Conservation (phyloP, 208 protist species). For the Leishmania guyanensis region DNA sequence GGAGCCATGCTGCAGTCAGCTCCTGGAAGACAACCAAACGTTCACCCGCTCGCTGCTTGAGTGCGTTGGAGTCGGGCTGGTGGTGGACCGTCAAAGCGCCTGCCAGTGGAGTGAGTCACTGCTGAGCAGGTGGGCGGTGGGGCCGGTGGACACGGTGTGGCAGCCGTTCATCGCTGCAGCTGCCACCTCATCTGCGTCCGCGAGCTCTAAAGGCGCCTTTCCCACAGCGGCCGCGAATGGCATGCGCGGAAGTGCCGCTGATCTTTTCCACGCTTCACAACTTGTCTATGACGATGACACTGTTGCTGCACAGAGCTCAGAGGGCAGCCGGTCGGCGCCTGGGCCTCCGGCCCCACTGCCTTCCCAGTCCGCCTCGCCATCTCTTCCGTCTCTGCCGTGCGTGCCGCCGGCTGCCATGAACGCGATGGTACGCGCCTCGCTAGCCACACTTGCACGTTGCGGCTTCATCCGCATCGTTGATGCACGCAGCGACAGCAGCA, state of each 20-base stretch:
- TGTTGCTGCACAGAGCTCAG: constrained; percentile 6
- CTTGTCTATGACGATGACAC: background rate
- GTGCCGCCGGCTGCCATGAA: constrained; percentile 18
- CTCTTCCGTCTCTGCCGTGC: background rate
- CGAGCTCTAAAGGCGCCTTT: background rate
- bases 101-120: constrained; percentile 49
- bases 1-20: constrained; percentile 54
- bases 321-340: constrained; percentile 9
- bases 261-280: background rate
- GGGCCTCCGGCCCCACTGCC: background rate
- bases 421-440: constrained; percentile 20
- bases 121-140: constrained; percentile 48
- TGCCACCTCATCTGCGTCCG: background rate
- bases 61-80: constrained; percentile 76
- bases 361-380: background rate
- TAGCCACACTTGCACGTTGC: constrained; percentile 26
- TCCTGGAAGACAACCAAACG: constrained; percentile 42
- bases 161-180: constrained; percentile 1
- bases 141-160: constrained; percentile 47
- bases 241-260: background rate
- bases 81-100: constrained; percentile 44
- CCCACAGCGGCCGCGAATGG: background rate
- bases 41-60: constrained; percentile 75
- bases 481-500: background rate
- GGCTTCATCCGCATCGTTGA: constrained; percentile 4